Conservation (phyloP, 2,329 filamentous ascomycete genomes). For the Penicillium sp. region DNA sequence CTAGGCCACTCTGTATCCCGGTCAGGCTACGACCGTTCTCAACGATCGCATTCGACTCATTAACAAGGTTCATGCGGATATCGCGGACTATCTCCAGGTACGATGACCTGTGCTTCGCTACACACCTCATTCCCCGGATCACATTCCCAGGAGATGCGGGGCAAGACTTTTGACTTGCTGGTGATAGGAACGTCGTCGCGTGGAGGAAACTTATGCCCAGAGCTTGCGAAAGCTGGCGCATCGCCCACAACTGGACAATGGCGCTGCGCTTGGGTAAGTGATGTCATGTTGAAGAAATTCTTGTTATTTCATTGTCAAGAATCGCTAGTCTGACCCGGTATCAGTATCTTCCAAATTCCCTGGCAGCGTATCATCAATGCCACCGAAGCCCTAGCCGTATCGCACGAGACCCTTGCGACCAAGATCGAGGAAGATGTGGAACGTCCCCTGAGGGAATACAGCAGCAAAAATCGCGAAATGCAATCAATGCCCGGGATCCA, state of each 20-base stretch:
- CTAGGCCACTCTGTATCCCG: constrained; percentile 77
- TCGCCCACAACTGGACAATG: constrained; percentile 69
- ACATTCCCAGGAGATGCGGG: constrained; percentile 14
- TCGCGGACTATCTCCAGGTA: constrained; percentile 97
- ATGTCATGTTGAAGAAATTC: neutral
- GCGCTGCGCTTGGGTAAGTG: constrained; percentile 80
- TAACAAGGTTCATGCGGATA: constrained; percentile 78
- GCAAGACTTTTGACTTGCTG: constrained; percentile 12
- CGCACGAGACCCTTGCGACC: constrained; percentile 75
- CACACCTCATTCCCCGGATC: constrained; percentile 3
- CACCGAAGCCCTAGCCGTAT: constrained; percentile 74
- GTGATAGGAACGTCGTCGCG: constrained; percentile 77
- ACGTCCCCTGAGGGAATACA: constrained; percentile 73
- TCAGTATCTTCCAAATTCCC: constrained; percentile 80
- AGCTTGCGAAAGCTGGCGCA: constrained; percentile 76
- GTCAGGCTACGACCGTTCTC: constrained; percentile 75
- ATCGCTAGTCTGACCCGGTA: constrained; percentile 16
- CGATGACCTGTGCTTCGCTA: constrained; percentile 23
- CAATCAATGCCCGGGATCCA: constrained; percentile 77
- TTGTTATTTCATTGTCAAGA: neutral
- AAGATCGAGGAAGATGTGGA: constrained; percentile 89
- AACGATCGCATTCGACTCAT: constrained; percentile 87
- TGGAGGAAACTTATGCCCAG: constrained; percentile 86
- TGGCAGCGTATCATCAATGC: constrained; percentile 85
- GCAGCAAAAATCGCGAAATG: constrained; percentile 68